Percentiles rank a stretch among this genome's conserved stretches.
Evolutionary conservation across 2,329 filamentous ascomycete species (phyloP).

Genomic region (Aspergillus viridinutans): DNA sequence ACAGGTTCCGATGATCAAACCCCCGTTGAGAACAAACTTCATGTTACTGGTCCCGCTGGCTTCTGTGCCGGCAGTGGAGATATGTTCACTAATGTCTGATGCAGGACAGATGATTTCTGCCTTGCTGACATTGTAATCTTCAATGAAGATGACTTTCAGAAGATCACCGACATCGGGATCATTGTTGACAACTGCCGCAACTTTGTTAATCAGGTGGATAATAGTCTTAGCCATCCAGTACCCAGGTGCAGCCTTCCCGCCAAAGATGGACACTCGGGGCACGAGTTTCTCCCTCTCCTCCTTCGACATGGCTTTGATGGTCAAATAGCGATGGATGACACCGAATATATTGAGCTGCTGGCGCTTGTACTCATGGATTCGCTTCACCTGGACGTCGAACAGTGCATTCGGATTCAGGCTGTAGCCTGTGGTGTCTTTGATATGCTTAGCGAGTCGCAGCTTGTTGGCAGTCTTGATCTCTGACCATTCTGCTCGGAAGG

Average conservation of each 20-base stretch:
- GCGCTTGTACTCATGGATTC: slow-evolving; percentile 98
- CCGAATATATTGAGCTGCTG: slow-evolving; percentile 99
- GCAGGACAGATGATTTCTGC: slow-evolving; percentile 94
- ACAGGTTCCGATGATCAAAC: slow-evolving; percentile 94
- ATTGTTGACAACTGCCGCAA: slow-evolving; percentile 84
- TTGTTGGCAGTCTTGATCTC: slow-evolving; percentile 98
- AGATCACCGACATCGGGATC: slow-evolving; percentile 89
- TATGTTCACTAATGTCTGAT: slow-evolving; percentile 96
- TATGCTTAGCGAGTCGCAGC: slow-evolving; percentile 82
- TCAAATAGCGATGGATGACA: slow-evolving; percentile 89
- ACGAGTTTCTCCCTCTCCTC: slow-evolving; percentile 82
- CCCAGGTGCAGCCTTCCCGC: slow-evolving; percentile 93
- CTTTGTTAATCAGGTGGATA: slow-evolving; percentile 92
- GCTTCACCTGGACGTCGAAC: slow-evolving; percentile 97
- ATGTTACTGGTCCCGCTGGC: slow-evolving; percentile 90
- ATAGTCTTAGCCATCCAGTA: slow-evolving; percentile 99
- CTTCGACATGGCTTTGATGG: slow-evolving; percentile 77
- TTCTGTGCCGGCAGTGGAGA: slow-evolving; percentile 95
- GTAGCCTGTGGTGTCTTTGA: slow-evolving; percentile 74
- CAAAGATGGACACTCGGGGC: slow-evolving; percentile 91
- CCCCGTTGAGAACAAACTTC: slow-evolving; percentile 98
- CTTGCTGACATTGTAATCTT: slow-evolving; percentile 99
- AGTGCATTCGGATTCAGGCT: slow-evolving; percentile 81
- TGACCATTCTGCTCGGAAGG: slow-evolving; percentile 89
- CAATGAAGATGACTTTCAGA: slow-evolving; percentile 93